Evolutionary conservation across 805 yeast species (phyloP), one percentile per base, ranked within the genome.

Genomic region (Candida golubevii): DNA sequence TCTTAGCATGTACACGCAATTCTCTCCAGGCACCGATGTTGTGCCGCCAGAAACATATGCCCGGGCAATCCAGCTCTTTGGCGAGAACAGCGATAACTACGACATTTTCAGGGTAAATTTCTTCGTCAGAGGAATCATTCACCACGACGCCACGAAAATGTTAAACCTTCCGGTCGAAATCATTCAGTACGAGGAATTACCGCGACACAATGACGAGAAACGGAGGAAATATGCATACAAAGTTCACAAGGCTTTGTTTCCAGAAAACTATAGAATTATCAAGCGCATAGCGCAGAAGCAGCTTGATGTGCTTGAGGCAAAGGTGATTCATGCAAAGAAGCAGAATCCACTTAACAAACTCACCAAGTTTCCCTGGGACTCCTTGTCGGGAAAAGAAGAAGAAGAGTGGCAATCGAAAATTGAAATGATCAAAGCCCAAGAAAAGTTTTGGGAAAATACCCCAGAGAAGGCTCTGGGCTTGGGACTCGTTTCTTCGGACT

Each of bases 211-310:
- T 23, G n/a, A 15, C 18, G 38, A 33, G 9, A 29, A 27, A 26
- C 14, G 30, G 23, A 26, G 15, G 27, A 10, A 18, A 3, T 42
- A 44, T 8, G 44, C 55, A 0, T 41, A 36, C 40, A 36, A 44
- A 6, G 27, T 47, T 3, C 51, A 49, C 2, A 33, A 12, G 8
- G 43, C 29, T 5, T 27, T 34, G 7, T 27, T 50, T 26, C 23
- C 46, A 18, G 57, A 54, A 26, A 40, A 45, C 35, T 54, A 54
- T 41, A 37, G 47, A 14, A 52, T 54, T 13, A 23, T 50, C 35
- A 54, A 54, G 37, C 36, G 57, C 10, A 30, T 54, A 1, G 35
- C 55, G 2, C 26, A 35, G 11, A 13, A 41, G 7, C 35, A 29
- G 12, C 42, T 54, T 15, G 48, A 36, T 13, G 44, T 39, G 7